These are phyloP conservation scores for Fusarium sp. DNA, from an alignment of 2,329 filamentous ascomycete species.

Conservation along the genomic window DNA sequence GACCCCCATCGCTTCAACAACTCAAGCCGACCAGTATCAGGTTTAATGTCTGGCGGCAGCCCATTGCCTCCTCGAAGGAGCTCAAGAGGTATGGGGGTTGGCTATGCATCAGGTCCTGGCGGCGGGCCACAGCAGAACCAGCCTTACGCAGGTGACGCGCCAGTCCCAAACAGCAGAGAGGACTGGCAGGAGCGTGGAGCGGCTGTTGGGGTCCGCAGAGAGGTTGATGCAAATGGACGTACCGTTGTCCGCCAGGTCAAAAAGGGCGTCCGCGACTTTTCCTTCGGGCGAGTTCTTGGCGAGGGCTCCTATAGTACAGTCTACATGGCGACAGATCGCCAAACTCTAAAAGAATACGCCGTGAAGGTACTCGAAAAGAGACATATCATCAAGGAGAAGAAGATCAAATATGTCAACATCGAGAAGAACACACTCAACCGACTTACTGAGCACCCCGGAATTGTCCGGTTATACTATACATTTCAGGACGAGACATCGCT, in stretches of 20 bases:
- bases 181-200: slow-evolving; percentile 97
- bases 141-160: slow-evolving; percentile 52
- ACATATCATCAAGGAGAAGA: slow-evolving; percentile 99
- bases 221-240: slow-evolving; percentile 86
- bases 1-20: slow-evolving; percentile 70
- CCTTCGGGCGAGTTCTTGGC: slow-evolving; percentile 88
- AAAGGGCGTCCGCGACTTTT: slow-evolving; percentile 97
- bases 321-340: slow-evolving; percentile 88
- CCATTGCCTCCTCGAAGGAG: slow-evolving; percentile 78
- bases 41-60: slow-evolving; percentile 58
- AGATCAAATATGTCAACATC: slow-evolving; percentile 99
- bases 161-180: slow-evolving; percentile 71
- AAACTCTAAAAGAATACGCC: slow-evolving; percentile 94
- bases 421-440: slow-evolving; percentile 98
- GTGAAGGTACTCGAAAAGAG: slow-evolving; percentile 98
- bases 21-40: slow-evolving; percentile 62
- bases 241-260: slow-evolving; percentile 86
- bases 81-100: slow-evolving; percentile 75
- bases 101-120: slow-evolving; percentile 53
- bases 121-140: slow-evolving; percentile 21
- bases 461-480: slow-evolving; percentile 96
- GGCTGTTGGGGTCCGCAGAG: slow-evolving; percentile 82
- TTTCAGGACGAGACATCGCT: slow-evolving; percentile 97
- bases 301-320: slow-evolving; percentile 99
- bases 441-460: slow-evolving; percentile 93